These are phyloP conservation scores for Sugiyamaella neomexicana DNA, from an alignment of 1,139 yeast genomes.

Conservation along the genomic window DNA sequence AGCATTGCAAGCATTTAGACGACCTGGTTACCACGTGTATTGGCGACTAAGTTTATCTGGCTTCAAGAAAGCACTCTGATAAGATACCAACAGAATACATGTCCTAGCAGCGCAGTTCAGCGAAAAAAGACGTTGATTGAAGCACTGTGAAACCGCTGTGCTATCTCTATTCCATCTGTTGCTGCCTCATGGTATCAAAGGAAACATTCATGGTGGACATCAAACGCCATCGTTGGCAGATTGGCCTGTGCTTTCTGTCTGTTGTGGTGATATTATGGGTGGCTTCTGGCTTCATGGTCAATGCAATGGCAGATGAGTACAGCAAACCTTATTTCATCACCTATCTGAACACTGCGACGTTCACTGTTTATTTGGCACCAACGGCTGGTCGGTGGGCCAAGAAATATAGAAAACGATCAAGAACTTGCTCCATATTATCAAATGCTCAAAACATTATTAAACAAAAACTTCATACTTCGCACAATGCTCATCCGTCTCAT, in stretches of 20 bases:
- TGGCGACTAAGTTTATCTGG: too few species aligned
- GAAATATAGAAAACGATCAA: background rate
- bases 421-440: background rate
- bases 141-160: too few species aligned
- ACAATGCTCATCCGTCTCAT: background rate
- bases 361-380: conserved; percentile 74
- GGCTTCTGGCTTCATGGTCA: conserved; percentile 75
- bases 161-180: too few species aligned
- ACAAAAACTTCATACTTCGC: background rate
- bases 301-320: conserved; percentile 60
- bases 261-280: conserved; percentile 88
- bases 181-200: background rate
- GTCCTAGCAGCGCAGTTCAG: too few species aligned
- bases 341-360: conserved; percentile 84
- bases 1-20: too few species aligned
- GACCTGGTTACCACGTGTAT: too few species aligned
- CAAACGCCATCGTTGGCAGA: conserved; percentile 52
- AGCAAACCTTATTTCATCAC: conserved; percentile 94
- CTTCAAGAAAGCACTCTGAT: too few species aligned
- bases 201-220: conserved; percentile 7
- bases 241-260: conserved; percentile 70
- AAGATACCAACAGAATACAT: too few species aligned
- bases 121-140: too few species aligned
- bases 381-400: conserved; percentile 27
- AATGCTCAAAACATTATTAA: background rate